These are phyloP conservation scores for Melaleuca alternifolia DNA, from an alignment of 345 rosid species.

Conservation along the genomic window DNA sequence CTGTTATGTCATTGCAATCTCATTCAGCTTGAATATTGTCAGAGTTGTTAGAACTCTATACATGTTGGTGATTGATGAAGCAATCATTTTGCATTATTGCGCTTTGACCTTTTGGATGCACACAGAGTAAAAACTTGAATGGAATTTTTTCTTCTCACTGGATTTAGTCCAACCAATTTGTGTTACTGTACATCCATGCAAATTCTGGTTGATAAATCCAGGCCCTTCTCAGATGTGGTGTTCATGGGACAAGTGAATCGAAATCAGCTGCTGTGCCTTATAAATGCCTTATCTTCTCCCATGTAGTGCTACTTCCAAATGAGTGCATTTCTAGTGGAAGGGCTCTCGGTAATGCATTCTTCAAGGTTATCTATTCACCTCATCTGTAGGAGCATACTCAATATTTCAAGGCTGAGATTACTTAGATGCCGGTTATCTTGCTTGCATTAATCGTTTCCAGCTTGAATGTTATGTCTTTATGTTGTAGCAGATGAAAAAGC, in stretches of 20 bases:
- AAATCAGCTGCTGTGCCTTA: neutral
- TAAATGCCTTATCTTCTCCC: neutral
- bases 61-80: neutral
- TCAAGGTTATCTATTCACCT: neutral
- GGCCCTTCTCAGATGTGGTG: neutral
- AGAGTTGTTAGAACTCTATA: neutral
- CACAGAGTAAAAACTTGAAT: neutral
- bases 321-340: neutral
- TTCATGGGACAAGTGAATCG: neutral
- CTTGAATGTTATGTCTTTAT: neutral
- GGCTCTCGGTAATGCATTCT: neutral
- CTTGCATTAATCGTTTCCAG: neutral
- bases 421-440: neutral
- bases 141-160: neutral
- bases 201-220: neutral
- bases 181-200: neutral
- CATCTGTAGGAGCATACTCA: neutral
- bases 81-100: neutral
- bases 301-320: neutral
- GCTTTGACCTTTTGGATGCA: neutral
- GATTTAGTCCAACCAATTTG: neutral
- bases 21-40: neutral
- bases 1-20: neutral
- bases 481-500: conserved; percentile 27
- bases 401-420: neutral